Evolutionary conservation across 768 basidiomycete genomes (phyloP).

Genomic region (Collybia mongolica): DNA sequence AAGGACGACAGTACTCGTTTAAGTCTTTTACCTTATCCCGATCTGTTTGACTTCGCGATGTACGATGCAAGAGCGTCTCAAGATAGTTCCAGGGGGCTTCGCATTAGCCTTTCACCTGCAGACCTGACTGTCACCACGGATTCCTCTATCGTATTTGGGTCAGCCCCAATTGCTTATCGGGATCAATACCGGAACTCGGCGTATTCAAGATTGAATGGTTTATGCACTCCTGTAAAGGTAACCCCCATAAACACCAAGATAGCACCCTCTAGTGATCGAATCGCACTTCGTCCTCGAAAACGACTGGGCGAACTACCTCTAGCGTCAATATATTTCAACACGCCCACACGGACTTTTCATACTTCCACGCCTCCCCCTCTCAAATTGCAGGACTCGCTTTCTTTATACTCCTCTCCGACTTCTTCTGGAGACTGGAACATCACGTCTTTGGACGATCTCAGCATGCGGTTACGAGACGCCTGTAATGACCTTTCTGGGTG

Average conservation of each 20-base stretch:
- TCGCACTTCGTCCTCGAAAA: neutral
- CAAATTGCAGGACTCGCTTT: neutral
- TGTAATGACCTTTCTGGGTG: slow-evolving; percentile 13
- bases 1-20: slow-evolving; percentile 3
- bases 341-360: neutral
- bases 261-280: neutral
- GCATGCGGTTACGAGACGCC: slow-evolving; percentile 5
- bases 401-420: slow-evolving; percentile 4
- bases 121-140: neutral
- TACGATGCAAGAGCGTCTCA: slow-evolving; percentile 14
- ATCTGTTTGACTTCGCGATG: slow-evolving; percentile 19
- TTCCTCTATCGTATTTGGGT: neutral
- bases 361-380: neutral
- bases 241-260: neutral
- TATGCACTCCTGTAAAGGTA: neutral
- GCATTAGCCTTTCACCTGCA: neutral
- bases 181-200: neutral
- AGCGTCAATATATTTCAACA: neutral
- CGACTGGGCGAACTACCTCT: neutral
- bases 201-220: neutral
- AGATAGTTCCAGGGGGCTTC: slow-evolving; percentile 6
- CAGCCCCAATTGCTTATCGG: neutral
- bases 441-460: slow-evolving; percentile 5
- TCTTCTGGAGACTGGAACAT: slow-evolving; percentile 3
- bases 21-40: slow-evolving; percentile 15